These are phyloP conservation scores for Colletotrichum tamarilloi DNA, from an alignment of 2,329 filamentous ascomycete genomes.

Conservation along the genomic window DNA sequence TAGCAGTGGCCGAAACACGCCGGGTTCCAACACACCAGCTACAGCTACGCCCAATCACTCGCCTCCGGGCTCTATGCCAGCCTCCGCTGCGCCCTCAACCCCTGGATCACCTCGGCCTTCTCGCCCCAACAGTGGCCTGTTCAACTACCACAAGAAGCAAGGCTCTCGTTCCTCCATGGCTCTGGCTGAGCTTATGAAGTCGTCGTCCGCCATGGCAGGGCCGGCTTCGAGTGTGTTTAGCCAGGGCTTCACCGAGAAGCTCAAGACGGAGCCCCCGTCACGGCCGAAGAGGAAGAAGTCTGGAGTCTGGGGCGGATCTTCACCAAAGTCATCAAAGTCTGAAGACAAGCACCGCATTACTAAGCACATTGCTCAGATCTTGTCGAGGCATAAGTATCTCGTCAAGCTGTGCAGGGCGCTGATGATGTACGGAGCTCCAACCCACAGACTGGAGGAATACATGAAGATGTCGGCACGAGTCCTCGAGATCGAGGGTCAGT, in stretches of 20 bases:
- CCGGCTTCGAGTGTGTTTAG: conserved; percentile 58
- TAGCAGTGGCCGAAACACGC: conserved; percentile 55
- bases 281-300: conserved; percentile 47
- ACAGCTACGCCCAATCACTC: conserved; percentile 55
- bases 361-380: conserved; percentile 72
- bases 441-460: conserved; percentile 91
- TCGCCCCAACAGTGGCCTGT: conserved; percentile 51
- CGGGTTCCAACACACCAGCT: conserved; percentile 51
- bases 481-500: conserved; percentile 88
- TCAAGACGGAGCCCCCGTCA: conserved; percentile 51
- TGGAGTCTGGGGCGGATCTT: conserved; percentile 27
- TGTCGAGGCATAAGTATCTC: conserved; percentile 85
- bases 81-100: conserved; percentile 44
- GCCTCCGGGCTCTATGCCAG: conserved; percentile 52
- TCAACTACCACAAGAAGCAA: conserved; percentile 54
- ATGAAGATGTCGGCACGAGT: conserved; percentile 91
- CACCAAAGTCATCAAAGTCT: conserved; percentile 21
- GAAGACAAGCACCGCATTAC: conserved; percentile 58
- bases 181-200: conserved; percentile 63
- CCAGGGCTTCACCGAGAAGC: conserved; percentile 56
- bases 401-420: conserved; percentile 85
- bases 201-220: conserved; percentile 63
- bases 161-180: conserved; percentile 57
- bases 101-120: conserved; percentile 44
- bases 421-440: conserved; percentile 92